phyloP scores from a whole-genome alignment of 257 asterid genomes.

The Jaltomata sinuosa region DNA sequence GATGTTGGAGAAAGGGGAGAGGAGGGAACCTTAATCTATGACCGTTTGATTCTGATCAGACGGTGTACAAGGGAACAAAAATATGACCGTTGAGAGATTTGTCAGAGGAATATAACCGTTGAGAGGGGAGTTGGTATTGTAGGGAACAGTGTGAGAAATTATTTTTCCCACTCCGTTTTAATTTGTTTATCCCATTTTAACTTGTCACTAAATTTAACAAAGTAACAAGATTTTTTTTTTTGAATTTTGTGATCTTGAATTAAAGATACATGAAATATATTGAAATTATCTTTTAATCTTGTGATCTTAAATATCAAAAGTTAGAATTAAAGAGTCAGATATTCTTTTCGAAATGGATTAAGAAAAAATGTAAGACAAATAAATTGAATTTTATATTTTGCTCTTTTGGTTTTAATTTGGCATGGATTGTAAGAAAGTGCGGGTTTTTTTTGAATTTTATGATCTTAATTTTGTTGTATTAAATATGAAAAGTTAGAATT shows the following conservation, averaged over 20 bases:
- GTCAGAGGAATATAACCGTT: conserved; percentile 87
- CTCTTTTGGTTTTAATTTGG: no score
- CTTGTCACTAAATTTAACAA: no score
- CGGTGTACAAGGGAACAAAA: conserved; percentile 31
- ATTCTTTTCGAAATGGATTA: neutral
- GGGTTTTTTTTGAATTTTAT: no score
- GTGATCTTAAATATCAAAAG: neutral
- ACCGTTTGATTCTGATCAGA: conserved; percentile 49
- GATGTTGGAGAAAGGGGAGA: neutral
- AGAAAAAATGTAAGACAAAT: no score
- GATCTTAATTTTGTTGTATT: neutral
- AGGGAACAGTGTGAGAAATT: conserved; percentile 13
- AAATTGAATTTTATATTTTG: no score
- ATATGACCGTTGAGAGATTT: conserved; percentile 63
- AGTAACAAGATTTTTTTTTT: no score
- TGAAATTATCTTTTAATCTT: neutral
- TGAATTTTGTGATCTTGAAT: neutral
- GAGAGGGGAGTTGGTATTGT: conserved; percentile 31
- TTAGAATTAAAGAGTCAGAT: neutral
- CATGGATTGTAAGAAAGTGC: no score
- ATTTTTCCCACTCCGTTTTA: accelerated
- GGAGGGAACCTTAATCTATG: conserved; percentile 1
- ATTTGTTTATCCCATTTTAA: neutral
- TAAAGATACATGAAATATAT: neutral
- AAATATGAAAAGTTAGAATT: neutral